Conservation (phyloP, 257 asterid species). For the Coffea eugenioides region DNA sequence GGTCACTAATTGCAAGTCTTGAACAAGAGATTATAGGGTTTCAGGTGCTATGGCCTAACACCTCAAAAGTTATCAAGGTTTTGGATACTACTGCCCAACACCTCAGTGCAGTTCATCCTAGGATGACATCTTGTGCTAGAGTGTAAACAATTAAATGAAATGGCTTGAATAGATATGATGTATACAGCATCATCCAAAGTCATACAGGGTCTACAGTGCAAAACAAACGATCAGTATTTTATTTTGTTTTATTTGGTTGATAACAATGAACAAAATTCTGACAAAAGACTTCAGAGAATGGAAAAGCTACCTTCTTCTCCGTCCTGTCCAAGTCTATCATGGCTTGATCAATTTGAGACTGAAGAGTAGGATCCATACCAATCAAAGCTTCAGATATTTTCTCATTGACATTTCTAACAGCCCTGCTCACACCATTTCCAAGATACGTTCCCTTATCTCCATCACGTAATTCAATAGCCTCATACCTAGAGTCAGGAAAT, state of each 20-base stretch:
- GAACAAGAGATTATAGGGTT: not conserved
- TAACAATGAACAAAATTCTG: not conserved
- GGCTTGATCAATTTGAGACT: conserved; percentile 94
- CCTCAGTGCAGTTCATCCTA: not conserved
- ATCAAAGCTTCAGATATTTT: conserved; percentile 93
- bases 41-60: not conserved
- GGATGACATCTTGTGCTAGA: not conserved
- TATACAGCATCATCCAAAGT: conserved; percentile 1
- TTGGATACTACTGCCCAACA: not conserved
- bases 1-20: not conserved
- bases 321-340: conserved; percentile 99
- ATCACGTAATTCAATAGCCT: conserved; percentile 93
- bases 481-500: conserved; percentile 55
- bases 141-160: not conserved
- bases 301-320: conserved; percentile 73
- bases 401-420: conserved; percentile 87
- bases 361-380: conserved; percentile 99
- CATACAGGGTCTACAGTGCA: not conserved
- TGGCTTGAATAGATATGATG: not conserved
- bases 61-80: not conserved
- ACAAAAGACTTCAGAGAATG: not conserved
- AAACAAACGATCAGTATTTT: not conserved
- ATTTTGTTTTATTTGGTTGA: not conserved
- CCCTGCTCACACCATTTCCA: conserved; percentile 92
- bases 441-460: conserved; percentile 91